Conservation (phyloP, 352 stramenopile genomes). For the Phytophthora lateralis region DNA sequence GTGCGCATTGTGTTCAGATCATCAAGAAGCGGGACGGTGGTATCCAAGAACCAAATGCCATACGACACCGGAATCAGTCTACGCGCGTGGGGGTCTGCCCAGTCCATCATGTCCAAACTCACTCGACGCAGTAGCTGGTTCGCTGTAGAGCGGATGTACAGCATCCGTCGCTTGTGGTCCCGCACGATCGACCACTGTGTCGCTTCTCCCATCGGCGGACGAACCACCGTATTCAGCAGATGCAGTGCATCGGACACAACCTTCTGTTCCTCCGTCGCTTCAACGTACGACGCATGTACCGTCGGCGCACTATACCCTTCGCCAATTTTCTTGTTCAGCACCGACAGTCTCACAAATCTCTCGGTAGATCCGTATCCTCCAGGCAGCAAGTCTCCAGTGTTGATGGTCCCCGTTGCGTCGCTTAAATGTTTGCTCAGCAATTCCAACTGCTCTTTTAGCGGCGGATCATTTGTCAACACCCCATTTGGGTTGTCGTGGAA, state of each 20-base stretch:
- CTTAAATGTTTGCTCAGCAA: conserved; percentile 36
- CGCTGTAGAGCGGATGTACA: conserved; percentile 75
- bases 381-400: conserved; percentile 31
- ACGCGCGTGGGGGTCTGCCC: conserved; percentile 42
- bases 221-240: conserved; percentile 70
- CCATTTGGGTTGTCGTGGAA: conserved; percentile 69
- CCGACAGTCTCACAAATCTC: conserved; percentile 68
- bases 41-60: conserved; percentile 69
- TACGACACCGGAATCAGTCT: conserved; percentile 63
- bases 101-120: conserved; percentile 66
- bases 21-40: conserved; percentile 50
- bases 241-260: conserved; percentile 62
- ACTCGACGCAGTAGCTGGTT: conserved; percentile 74
- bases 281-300: conserved; percentile 48
- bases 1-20: conserved; percentile 48
- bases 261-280: conserved; percentile 60
- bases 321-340: conserved; percentile 57
- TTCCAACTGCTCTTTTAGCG: conserved; percentile 50
- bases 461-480: conserved; percentile 77
- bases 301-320: conserved; percentile 43
- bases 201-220: conserved; percentile 44
- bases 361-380: conserved; percentile 61
- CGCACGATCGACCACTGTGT: conserved; percentile 79
- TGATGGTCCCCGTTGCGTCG: conserved; percentile 18
- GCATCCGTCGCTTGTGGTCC: conserved; percentile 59